Evolutionary conservation across 2,329 filamentous ascomycete genomes (phyloP).

Genomic region (Sclerotinia sclerotiorum): DNA sequence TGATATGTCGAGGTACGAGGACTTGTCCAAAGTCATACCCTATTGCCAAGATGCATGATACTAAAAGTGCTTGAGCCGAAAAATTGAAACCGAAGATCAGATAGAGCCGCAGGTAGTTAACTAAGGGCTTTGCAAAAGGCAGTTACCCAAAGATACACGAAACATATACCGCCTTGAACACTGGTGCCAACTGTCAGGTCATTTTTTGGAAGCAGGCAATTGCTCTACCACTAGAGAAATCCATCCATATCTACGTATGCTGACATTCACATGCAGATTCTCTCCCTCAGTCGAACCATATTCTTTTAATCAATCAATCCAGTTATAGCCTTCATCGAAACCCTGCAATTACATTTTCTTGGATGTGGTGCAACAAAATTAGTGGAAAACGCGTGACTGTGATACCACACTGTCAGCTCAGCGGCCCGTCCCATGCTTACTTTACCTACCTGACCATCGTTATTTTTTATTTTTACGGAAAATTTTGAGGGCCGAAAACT

Average conservation of each 20-base stretch:
- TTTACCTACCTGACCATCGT: background rate
- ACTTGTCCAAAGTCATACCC: background rate
- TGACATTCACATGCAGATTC: constrained; percentile 4
- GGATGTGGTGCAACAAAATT: constrained; percentile 1
- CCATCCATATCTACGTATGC: background rate
- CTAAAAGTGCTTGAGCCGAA: background rate
- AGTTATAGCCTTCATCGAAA: background rate
- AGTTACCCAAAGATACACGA: too few species aligned
- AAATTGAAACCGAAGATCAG: background rate
- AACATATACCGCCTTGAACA: background rate
- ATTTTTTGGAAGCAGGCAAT: background rate
- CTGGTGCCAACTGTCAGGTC: background rate
- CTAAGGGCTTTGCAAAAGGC: background rate
- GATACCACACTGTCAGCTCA: background rate
- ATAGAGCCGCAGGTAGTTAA: background rate
- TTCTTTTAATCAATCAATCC: background rate
- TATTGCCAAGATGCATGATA: background rate
- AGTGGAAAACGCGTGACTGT: constrained; percentile 4
- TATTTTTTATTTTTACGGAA: background rate
- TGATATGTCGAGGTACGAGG: background rate
- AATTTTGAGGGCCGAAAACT: background rate
- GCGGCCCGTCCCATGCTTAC: background rate
- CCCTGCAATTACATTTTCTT: background rate
- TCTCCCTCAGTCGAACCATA: background rate
- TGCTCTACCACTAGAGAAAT: background rate